phyloP scores from a whole-genome alignment of 139 green algal genomes.

The Desmodesmus armatus region DNA sequence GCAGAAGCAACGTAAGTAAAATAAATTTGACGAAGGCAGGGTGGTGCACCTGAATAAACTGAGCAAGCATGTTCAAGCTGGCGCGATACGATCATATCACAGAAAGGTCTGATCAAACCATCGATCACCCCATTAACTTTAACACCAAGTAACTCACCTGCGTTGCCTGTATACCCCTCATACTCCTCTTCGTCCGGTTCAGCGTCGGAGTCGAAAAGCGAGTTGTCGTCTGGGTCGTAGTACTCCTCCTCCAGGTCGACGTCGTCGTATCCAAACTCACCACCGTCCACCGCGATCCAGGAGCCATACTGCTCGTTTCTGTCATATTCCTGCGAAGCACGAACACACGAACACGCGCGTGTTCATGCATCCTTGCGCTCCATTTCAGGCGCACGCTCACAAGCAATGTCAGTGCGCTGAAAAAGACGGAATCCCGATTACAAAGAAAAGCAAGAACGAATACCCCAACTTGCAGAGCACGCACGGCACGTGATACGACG shows the following conservation, averaged over 20 bases:
- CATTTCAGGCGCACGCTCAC: no score
- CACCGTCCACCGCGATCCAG: conserved; percentile 16
- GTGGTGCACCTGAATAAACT: not conserved
- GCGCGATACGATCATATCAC: not conserved
- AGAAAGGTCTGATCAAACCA: not conserved
- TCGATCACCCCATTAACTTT: not conserved
- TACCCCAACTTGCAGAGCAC: no score
- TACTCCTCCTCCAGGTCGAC: conserved; percentile 8
- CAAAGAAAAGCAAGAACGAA: no score
- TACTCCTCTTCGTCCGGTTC: conserved; percentile 25
- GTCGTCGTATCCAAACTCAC: not conserved
- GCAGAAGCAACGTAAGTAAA: no score
- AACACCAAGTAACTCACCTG: not conserved
- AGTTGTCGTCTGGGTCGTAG: conserved; percentile 1
- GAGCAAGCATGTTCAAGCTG: not conserved
- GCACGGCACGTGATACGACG: no score
- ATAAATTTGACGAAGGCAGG: not conserved
- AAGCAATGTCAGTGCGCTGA: no score
- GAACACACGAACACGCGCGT: no score
- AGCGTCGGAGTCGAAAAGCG: not conserved
- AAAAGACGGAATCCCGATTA: no score
- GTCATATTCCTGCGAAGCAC: not conserved
- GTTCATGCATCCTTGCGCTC: no score
- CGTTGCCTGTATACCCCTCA: conserved; percentile 43
- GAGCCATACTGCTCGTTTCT: conserved; percentile 17